A percentile compares a stretch with the other conserved stretches of the same genome.
Conservation (phyloP, 1,139 yeast species). For the Scheffersomyces titani region DNA sequence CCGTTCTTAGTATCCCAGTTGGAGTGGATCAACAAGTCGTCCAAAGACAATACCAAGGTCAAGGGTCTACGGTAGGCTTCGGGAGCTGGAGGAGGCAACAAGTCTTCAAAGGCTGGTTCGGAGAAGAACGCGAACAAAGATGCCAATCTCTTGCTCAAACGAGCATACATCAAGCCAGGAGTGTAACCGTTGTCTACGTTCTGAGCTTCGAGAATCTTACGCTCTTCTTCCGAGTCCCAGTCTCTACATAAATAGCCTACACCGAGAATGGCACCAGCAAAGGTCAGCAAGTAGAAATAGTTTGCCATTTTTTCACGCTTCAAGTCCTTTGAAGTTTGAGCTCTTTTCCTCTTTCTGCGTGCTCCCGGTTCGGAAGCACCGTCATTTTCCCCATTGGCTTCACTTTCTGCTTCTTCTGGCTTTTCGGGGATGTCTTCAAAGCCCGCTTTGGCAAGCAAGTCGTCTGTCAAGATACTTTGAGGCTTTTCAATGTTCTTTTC, state of each 20-base stretch:
- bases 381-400: slow-evolving; percentile 9
- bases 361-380: slow-evolving; percentile 4
- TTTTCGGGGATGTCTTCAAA: slow-evolving; percentile 45
- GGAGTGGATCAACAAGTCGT: slow-evolving; percentile 86
- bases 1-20: slow-evolving; percentile 92
- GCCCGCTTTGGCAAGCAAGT: slow-evolving; percentile 80
- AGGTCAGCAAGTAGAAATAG: slow-evolving; percentile 61
- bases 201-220: slow-evolving; percentile 48
- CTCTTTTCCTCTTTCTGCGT: slow-evolving; percentile 51
- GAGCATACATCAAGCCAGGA: slow-evolving; percentile 62
- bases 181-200: slow-evolving; percentile 68
- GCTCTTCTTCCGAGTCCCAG: slow-evolving; percentile 82
- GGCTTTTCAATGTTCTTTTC: slow-evolving; percentile 31
- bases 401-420: slow-evolving; percentile 7
- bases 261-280: slow-evolving; percentile 65
- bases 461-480: slow-evolving; percentile 74
- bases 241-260: slow-evolving; percentile 78
- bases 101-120: slow-evolving; percentile 91
- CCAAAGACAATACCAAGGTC: slow-evolving; percentile 85
- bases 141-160: slow-evolving; percentile 70
- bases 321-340: slow-evolving; percentile 61
- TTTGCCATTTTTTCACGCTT: slow-evolving; percentile 66
- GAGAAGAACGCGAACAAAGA: slow-evolving; percentile 82
- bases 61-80: slow-evolving; percentile 92
- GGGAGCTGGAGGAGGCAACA: slow-evolving; percentile 84